Evolutionary conservation across 2,329 filamentous ascomycete species (phyloP).

Genomic region (Colletotrichum lentis): DNA sequence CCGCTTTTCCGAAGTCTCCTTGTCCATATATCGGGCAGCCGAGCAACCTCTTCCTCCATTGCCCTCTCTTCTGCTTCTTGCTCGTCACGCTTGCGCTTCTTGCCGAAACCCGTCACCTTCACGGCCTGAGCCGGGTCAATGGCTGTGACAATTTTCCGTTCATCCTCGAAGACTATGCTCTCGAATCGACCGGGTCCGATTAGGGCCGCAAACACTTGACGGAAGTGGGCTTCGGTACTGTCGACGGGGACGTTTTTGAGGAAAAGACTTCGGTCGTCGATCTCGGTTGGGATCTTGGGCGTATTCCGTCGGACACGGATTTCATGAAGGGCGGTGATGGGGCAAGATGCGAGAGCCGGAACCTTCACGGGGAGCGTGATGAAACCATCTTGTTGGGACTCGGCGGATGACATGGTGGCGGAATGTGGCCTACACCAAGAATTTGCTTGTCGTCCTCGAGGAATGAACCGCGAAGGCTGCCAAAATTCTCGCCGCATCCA

Average conservation of each 20-base stretch:
- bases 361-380: conserved; percentile 73
- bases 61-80: conserved; percentile 64
- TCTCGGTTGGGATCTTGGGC: conserved; percentile 76
- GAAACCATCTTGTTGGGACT: conserved; percentile 63
- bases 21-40: conserved; percentile 77
- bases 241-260: conserved; percentile 90
- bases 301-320: conserved; percentile 86
- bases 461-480: background rate
- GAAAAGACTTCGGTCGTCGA: conserved; percentile 84
- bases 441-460: conserved; percentile 21
- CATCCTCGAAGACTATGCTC: conserved; percentile 75
- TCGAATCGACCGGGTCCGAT: conserved; percentile 83
- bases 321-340: conserved; percentile 74
- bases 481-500: conserved; percentile 25
- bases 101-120: conserved; percentile 52
- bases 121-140: conserved; percentile 57
- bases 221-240: conserved; percentile 78
- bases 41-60: conserved; percentile 65
- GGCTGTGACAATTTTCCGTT: conserved; percentile 54
- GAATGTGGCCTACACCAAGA: conserved; percentile 6
- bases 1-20: conserved; percentile 75
- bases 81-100: conserved; percentile 64
- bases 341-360: conserved; percentile 68
- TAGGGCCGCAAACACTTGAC: conserved; percentile 76
- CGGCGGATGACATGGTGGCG: conserved; percentile 41